Evolutionary conservation across 2,329 filamentous ascomycete genomes (phyloP), one percentile per base, ranked within the genome.

Genomic region (Claviceps spartinae): DNA sequence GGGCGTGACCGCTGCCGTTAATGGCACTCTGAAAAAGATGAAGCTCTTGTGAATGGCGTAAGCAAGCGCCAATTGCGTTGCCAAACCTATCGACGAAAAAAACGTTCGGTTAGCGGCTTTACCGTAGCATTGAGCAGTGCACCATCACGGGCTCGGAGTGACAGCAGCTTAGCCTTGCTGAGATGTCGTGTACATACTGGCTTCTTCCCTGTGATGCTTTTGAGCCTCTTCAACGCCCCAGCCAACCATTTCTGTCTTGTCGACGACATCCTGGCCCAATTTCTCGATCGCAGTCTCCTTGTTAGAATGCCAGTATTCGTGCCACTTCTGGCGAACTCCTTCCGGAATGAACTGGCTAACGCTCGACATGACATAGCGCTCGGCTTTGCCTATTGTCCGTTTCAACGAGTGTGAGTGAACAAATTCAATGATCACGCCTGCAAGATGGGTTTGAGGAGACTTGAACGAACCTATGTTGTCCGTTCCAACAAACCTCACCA

Each of bases 1-100:
- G 1, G 93, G 93, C 8, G 88, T 89, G 37, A 97, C 76, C 2
- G 89, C 91, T 13, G 88, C 89, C 1, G 93, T 93, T 57, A 97
- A 71, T 8, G 93, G 93, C 9, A 98, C 88, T n/a, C 93, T 81
- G 58, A 97, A 68, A 68, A 98, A 95, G 62, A 98, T 96, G 67
- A 97, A 88, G 60, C 86, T 94, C 72, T 98, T 98, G 75, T 98
- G 93, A 54, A 98, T 88, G 30, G 91, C 91, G 64, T 98, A 98
- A 13, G 93, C 93, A 48, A 98, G 77, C 16, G 88, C 89, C 34
- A 98, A 73, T 65, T 96, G 89, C 8, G 93, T 97, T 49, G 75
- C 79, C 37, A 84, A 67, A 59, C 80, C 80, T 83, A 56, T 30
- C 6, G 41, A 47, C 41, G n/a, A 26, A 2, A 18, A 16, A 16